Evolutionary conservation across 2,329 filamentous ascomycete species (phyloP), one percentile per base, ranked within the genome.

Genomic region (Juglanconis juglandina): DNA sequence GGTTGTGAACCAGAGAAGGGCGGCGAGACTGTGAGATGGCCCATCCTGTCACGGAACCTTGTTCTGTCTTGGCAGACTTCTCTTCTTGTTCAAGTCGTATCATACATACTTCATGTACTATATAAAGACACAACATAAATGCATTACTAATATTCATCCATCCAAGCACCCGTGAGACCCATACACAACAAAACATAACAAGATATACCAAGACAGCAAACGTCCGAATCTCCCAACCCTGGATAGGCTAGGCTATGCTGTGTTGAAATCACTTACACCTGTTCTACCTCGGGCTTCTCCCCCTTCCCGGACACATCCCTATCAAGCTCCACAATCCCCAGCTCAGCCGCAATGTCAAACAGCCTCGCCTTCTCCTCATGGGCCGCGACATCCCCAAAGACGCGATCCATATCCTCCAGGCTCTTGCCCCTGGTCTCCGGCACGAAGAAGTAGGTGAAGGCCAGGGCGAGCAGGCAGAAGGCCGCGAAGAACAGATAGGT

Each of bases 401-500:
- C 66, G 4, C 67, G 59, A 62, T 81, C 79, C 79, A 82, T 81
- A 60, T 81, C 77, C 64, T 82, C 79, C 1, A 82, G 71, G 0
- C 76, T 79, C 37, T 66, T 68, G 24, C 79, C 79, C 46, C 73
- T 77, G 0, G 81, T 84, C 66, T 84, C 81, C 0, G 81, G 81
- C 0, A 84, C 77, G 59, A 80, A 79, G 65, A 80, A 75, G 58
- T 68, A 79, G 0, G 77, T 77, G 74, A 81, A 84, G 1, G 76
- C 61, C 4, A 77, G 70, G 1, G 77, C 75, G 9, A 83, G 66
- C 0, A 80, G 65, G 63, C 79, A 82, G 66, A 83, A 83, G 3
- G 77, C 72, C 0, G 79, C 81, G 63, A 85, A 84, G 72, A 85
- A 84, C 17, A 82, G 74, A 61, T 84, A 84, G 0, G 76, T 76